Conservation (phyloP, 129 eudicot species). For the Pseudognaphalium luteoalbum region DNA sequence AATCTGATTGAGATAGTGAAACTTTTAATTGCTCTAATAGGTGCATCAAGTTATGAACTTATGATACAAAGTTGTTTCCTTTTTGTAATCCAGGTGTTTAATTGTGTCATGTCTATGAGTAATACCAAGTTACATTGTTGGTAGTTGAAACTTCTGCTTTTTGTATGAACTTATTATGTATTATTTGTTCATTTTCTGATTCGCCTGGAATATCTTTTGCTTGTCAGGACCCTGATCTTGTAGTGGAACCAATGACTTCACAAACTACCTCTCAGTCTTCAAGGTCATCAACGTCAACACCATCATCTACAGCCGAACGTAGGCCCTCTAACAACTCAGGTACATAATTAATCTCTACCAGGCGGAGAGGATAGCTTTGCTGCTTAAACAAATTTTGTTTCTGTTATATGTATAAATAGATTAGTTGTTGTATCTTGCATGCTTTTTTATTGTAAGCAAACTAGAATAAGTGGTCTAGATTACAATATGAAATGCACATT, state of each 20-base stretch:
- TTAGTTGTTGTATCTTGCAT: too few species aligned
- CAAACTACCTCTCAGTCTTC: constrained; percentile 65
- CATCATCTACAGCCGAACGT: constrained; percentile 59
- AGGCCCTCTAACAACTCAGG: constrained; percentile 63
- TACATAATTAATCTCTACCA: constrained; percentile 6
- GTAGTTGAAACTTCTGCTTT: neutral
- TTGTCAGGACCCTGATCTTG: constrained; percentile 76
- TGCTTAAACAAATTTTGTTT: neutral
- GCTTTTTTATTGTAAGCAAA: neutral
- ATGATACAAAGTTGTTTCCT: neutral
- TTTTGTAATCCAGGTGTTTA: neutral
- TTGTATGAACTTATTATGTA: neutral
- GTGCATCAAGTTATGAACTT: too few species aligned
- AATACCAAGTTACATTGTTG: neutral
- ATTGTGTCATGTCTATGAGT: neutral
- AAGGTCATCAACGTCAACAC: constrained; percentile 47
- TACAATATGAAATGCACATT: neutral
- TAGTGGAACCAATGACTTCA: constrained; percentile 78
- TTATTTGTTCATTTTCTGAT: constrained; percentile 7
- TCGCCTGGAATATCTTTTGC: constrained; percentile 1
- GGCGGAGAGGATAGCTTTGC: too few species aligned
- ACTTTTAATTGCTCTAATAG: too few species aligned
- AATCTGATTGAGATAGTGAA: too few species aligned
- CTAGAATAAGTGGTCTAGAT: neutral
- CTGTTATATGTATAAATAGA: too few species aligned